phyloP scores from a whole-genome alignment of 2,329 filamentous ascomycete species.

The Cercospora zeina region DNA sequence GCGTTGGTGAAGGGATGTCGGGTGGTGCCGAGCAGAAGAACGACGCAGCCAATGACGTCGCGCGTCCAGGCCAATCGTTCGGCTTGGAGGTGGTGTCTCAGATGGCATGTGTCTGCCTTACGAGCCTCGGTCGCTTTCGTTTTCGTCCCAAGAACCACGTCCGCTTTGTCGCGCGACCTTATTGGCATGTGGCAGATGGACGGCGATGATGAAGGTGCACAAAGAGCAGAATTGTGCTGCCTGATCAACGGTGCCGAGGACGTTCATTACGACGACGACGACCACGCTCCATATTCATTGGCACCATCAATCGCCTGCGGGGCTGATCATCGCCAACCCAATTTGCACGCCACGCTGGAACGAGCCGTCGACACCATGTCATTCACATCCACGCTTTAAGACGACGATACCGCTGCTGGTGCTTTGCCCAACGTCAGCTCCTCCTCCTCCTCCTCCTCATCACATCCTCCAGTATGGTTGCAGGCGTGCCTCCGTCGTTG shows the following conservation, averaged over 20 bases:
- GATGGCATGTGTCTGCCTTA: slow-evolving; percentile 17
- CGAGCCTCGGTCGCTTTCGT: slow-evolving; percentile 13
- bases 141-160: background rate
- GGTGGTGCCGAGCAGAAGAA: background rate
- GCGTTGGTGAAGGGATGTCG: background rate
- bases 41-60: slow-evolving; percentile 6
- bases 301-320: slow-evolving; percentile 12
- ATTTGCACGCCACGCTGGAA: slow-evolving; percentile 18
- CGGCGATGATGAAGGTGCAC: background rate
- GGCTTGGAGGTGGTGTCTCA: background rate
- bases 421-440: background rate
- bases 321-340: slow-evolving; percentile 19
- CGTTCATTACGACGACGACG: background rate
- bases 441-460: background rate
- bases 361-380: slow-evolving; percentile 18
- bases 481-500: slow-evolving; percentile 18
- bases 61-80: background rate
- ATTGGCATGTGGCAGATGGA: slow-evolving; percentile 16
- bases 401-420: slow-evolving; percentile 6
- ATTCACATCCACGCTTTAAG: slow-evolving; percentile 16
- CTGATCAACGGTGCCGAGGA: slow-evolving; percentile 18
- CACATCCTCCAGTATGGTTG: slow-evolving; percentile 9
- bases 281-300: slow-evolving; percentile 9
- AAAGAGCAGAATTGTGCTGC: slow-evolving; percentile 14
- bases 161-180: background rate